Evolutionary conservation across 129 eudicot genomes (phyloP), one percentile per base, ranked within the genome.

Genomic region (sunflower (Helianthus annuus)): DNA sequence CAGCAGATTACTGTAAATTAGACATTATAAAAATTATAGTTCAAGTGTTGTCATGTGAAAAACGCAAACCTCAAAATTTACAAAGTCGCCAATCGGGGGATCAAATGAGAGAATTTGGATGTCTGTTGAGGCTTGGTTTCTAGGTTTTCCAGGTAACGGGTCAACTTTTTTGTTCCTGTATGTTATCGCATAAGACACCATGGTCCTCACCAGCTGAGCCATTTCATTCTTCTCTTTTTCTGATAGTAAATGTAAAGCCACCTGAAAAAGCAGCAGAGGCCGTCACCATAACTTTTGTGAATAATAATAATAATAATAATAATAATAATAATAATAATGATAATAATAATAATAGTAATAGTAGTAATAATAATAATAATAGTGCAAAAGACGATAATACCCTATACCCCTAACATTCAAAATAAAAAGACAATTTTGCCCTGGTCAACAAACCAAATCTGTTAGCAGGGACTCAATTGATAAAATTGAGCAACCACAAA

Each of bases 101-200:
- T 90, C 96, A 51, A 90, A 84, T 74, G 89, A 80, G 66, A 94
- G 88, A 73, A 77, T 44, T 14, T 91, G 85, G 14, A 83, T 69
- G 74, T 94, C 93, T 9, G 64, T 27, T 67, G 65, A 66, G 62
- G 67, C 84, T 71, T 90, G 87, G 56, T 85, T 75, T 52, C 76
- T 80, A 15, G 49, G 69, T 82, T 45, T 76, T 68, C 74, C 75
- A n/a, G 79, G 80, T 49, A 78, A 65, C 15, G 79, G 82, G 77
- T 88, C 87, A 34, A 79, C 39, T 78, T 94, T 90, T 54, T 62
- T 58, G 78, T 81, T 85, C 78, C 76, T 90, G 80, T 90, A 94
- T 45, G 97, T 90, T 66, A 88, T 60, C 17, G 91, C 81, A 80
- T 90, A 94, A 4, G 93, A 82, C 69, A 94, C 99, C 99, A 94